Conservation (phyloP, 495 filamentous ascomycete genomes). For the Parachaetomium inaequale region DNA sequence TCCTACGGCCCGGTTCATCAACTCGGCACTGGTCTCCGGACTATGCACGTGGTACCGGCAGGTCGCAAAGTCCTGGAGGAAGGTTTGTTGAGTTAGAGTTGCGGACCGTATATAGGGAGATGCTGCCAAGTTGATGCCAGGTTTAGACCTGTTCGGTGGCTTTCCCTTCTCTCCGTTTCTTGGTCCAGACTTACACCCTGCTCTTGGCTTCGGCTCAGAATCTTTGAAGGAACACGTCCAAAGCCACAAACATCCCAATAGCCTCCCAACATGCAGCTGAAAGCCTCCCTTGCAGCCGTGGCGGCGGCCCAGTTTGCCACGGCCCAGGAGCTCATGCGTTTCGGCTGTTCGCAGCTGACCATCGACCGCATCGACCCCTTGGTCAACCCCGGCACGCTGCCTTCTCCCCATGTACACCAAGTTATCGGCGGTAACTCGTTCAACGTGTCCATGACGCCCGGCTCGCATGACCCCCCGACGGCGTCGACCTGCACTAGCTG, state of each 20-base stretch:
- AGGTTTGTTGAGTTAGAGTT: neutral
- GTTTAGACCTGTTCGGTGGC: constrained; percentile 5
- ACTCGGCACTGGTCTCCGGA: constrained; percentile 6
- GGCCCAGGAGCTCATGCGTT: constrained; percentile 44
- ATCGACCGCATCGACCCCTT: constrained; percentile 46
- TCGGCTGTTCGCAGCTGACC: constrained; percentile 45
- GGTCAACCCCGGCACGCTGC: constrained; percentile 38
- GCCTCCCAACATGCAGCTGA: constrained; percentile 19
- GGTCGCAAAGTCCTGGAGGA: neutral
- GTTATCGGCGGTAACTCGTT: constrained; percentile 50
- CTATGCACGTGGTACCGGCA: neutral
- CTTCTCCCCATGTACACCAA: constrained; percentile 47
- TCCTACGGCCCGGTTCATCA: neutral
- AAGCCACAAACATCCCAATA: neutral
- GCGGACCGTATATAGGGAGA: constrained; percentile 13
- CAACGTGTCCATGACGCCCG: constrained; percentile 44
- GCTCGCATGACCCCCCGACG: constrained; percentile 29
- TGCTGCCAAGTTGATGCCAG: constrained; percentile 6
- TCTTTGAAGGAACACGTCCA: neutral
- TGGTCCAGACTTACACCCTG: neutral
- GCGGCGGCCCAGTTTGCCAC: constrained; percentile 19
- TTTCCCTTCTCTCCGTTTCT: constrained; percentile 16
- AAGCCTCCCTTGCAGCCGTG: constrained; percentile 16
- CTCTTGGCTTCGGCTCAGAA: neutral
- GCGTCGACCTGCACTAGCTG: constrained; percentile 32